Base-by-base conservation (phyloP, 208 protist species). In the Leishmania tarentolae region DNA sequence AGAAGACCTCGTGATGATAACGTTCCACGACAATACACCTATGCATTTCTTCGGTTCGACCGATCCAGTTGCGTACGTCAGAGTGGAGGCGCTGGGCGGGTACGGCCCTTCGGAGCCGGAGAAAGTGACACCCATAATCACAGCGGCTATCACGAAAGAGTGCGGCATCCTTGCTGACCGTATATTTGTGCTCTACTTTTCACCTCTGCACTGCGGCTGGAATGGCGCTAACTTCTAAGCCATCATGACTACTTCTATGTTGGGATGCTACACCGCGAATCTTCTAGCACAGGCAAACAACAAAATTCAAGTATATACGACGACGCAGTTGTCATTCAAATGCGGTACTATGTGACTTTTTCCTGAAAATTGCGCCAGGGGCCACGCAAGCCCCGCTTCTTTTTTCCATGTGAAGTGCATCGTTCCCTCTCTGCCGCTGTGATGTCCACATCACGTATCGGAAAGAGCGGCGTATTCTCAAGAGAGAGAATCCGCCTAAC, bases 1-100 rank as follows among this genome's bases (percentile, higher is more conserved):
- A 6, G 83, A 80, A 31, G 65, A 81, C 19, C 84, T 78, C 74
- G 81, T 87, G 42, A 90, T 90, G 86, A 83, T 72, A 52, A 78
- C 79, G 40, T 87, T 87, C 65, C 66, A 90, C 46, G 80, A 87
- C 42, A 66, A 79, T 28, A 78, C 77, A 9, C 70, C 76, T 59
- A 83, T 83, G 31, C 28, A 56, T 24, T 87, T 86, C 61, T 78
- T 56, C 53, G 72, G 57, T 66, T 76, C 76, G 37, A 84, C 78
- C 19, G 81, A 78, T 6, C 86, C 86, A 9, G 66, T 37, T 17
- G 83, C 78, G 70, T 83, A 72, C 63, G 70, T 89, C 42, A 76
- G 80, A 42, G 80, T 89, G 11, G 78, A 84, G 59, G 80, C 76
- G 24, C 70, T 42, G n/a, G 83, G 83, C 31, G 68, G 65, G 13